Evolutionary conservation across 331 rosid genomes (phyloP).

Genomic region (Stylosanthes scabra): DNA sequence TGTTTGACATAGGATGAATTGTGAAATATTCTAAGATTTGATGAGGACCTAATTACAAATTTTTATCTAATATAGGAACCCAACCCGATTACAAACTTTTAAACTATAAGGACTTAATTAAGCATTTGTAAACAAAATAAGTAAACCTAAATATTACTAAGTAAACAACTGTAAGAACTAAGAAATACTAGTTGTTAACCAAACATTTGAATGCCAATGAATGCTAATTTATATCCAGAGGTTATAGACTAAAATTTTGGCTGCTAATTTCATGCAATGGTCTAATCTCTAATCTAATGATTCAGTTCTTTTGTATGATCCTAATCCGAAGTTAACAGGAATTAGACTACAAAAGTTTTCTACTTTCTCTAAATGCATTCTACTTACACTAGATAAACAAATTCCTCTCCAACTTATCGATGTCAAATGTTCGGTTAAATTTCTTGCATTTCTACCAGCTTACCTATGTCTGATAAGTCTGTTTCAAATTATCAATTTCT

Average conservation of each 20-base stretch:
- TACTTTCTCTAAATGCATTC: slow-evolving; percentile 5
- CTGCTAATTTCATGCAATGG: slow-evolving; percentile 15
- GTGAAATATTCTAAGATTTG: no score
- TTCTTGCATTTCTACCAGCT: slow-evolving; percentile 18
- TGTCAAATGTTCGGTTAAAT: slow-evolving; percentile 3
- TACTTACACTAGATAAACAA: not conserved
- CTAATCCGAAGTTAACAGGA: slow-evolving; percentile 14
- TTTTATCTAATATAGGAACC: no score
- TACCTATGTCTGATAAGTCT: slow-evolving; percentile 8
- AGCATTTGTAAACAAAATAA: no score
- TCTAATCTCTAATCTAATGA: slow-evolving; percentile 25
- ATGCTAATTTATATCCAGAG: slow-evolving; percentile 21
- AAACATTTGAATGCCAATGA: slow-evolving; percentile 16
- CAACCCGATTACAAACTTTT: no score
- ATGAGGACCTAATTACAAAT: no score
- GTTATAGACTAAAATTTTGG: slow-evolving; percentile 9
- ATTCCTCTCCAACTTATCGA: slow-evolving; percentile 3
- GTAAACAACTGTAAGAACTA: slow-evolving; percentile 5
- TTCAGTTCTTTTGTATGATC: slow-evolving; percentile 6
- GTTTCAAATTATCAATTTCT: slow-evolving; percentile 1
- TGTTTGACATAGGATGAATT: no score
- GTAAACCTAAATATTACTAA: no score
- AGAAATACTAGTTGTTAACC: not conserved
- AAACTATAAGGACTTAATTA: no score
- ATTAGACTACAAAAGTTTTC: not conserved